A percentile compares a stretch with the other conserved stretches of the same genome.
Evolutionary conservation across 1,284 basidiomycete species (phyloP).

Genomic region (Anthracocystis setariae): DNA sequence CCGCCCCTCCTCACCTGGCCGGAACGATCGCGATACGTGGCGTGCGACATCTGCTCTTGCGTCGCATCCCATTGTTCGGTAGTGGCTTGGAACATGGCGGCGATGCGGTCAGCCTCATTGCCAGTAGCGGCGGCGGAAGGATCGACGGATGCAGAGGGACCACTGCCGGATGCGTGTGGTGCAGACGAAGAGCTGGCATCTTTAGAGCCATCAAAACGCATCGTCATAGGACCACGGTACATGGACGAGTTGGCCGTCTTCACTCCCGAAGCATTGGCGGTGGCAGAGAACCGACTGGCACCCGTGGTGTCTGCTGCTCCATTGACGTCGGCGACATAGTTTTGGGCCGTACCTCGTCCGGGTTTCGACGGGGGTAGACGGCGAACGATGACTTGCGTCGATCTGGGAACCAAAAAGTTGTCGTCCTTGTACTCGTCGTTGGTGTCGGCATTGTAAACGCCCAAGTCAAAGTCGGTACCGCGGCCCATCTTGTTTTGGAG

Average conservation of each 20-base stretch:
- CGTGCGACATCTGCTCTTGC: conserved; percentile 92
- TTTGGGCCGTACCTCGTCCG: conserved; percentile 89
- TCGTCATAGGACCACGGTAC: conserved; percentile 75
- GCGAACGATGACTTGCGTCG: conserved; percentile 91
- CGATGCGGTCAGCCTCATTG: conserved; percentile 72
- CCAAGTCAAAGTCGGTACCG: conserved; percentile 95
- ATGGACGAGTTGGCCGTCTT: conserved; percentile 17
- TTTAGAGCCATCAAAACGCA: conserved; percentile 78
- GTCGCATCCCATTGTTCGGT: conserved; percentile 93
- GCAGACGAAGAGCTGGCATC: conserved; percentile 10
- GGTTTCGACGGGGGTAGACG: conserved; percentile 84
- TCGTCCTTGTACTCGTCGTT: conserved; percentile 86
- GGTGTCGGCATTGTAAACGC: conserved; percentile 73
- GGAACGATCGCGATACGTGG: conserved; percentile 61
- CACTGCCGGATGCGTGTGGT: conserved; percentile 1
- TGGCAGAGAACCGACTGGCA: conserved; percentile 29
- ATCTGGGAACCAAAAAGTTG: conserved; percentile 87
- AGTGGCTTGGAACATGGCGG: conserved; percentile 92
- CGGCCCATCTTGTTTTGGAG: conserved; percentile 93
- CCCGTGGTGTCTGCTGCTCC: conserved; percentile 28
- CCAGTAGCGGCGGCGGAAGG: conserved; percentile 30
- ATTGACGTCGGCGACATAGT: conserved; percentile 77
- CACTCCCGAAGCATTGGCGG: conserved; percentile 32
- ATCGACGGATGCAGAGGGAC: conserved; percentile 1
- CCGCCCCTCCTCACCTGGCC: conserved; percentile 59